Percentiles rank a stretch among this genome's conserved stretches.
phyloP scores from a whole-genome alignment of 495 filamentous ascomycete species.

The Trichocladium antarcticum region DNA sequence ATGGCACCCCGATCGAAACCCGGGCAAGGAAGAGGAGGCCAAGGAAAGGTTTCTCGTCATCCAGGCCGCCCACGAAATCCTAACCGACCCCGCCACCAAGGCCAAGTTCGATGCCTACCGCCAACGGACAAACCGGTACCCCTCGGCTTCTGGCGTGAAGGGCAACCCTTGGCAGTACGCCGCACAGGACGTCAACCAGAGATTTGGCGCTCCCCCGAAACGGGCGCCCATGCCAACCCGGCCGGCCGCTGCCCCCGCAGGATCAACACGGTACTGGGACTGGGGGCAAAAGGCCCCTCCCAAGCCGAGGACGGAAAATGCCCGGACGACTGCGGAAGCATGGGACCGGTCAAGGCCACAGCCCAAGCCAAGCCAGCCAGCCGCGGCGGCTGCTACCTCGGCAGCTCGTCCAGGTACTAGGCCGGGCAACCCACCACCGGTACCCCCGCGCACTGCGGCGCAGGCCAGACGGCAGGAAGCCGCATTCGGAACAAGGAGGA shows the following conservation, averaged over 20 bases:
- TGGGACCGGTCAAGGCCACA: conserved; percentile 54
- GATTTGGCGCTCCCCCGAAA: conserved; percentile 35
- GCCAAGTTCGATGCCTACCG: conserved; percentile 70
- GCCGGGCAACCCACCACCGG: conserved; percentile 5
- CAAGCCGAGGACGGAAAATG: conserved; percentile 46
- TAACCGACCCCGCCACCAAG: conserved; percentile 55
- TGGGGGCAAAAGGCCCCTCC: conserved; percentile 31
- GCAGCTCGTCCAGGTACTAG: conserved; percentile 17
- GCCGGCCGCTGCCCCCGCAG: conserved; percentile 15
- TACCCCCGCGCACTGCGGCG: conserved; percentile 32
- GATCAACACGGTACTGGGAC: conserved; percentile 13
- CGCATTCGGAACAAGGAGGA: conserved; percentile 33
- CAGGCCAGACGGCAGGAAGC: conserved; percentile 37
- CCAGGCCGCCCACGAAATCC: conserved; percentile 73
- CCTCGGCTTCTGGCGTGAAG: conserved; percentile 34
- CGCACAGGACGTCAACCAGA: conserved; percentile 26
- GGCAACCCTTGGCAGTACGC: conserved; percentile 44
- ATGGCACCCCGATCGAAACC: conserved; percentile 86
- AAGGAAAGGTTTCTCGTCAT: conserved; percentile 76
- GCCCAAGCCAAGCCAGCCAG: conserved; percentile 5
- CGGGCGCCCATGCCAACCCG: conserved; percentile 28
- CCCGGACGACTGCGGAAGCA: conserved; percentile 49
- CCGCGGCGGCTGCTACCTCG: not conserved
- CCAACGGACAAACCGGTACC: conserved; percentile 23
- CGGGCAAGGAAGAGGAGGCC: conserved; percentile 64